These are phyloP conservation scores for Pinus albicaulis DNA, from an alignment of 75 land plant species.

Conservation along the genomic window DNA sequence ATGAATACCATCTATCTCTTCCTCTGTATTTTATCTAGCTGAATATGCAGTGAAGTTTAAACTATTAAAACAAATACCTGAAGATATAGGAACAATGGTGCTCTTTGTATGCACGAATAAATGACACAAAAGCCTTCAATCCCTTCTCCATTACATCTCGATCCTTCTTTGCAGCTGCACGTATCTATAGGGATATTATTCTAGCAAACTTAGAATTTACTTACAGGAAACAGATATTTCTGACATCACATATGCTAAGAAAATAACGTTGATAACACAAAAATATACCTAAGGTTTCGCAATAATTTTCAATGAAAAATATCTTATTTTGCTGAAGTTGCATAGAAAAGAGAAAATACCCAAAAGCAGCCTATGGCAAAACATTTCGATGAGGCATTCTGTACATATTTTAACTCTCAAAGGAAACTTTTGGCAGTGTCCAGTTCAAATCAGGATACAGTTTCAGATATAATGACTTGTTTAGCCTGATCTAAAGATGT, in stretches of 20 bases:
- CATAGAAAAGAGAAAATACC: not conserved
- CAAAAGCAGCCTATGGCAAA: not conserved
- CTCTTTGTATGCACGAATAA: constrained; percentile 97
- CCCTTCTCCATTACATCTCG: constrained; percentile 99
- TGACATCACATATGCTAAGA: not conserved
- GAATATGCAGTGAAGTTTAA: not conserved
- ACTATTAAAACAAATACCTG: constrained; percentile 38
- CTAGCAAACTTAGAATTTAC: not conserved
- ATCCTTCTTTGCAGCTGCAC: constrained; percentile 82
- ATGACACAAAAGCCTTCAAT: constrained; percentile 89
- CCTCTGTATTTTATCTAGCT: not conserved
- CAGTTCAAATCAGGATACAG: not conserved
- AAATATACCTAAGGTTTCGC: not conserved
- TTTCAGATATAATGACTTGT: not conserved
- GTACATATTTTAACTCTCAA: not conserved
- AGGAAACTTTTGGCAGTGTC: not conserved
- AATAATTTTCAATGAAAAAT: not conserved
- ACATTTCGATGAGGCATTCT: not conserved
- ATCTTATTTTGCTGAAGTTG: not conserved
- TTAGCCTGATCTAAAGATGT: too few species aligned
- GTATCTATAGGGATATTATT: constrained; percentile 48
- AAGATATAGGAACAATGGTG: constrained; percentile 98
- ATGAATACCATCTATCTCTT: not conserved
- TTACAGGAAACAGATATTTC: not conserved
- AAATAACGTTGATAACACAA: not conserved